phyloP scores from a whole-genome alignment of 1,284 basidiomycete species.

The Coniferiporia weirii region DNA sequence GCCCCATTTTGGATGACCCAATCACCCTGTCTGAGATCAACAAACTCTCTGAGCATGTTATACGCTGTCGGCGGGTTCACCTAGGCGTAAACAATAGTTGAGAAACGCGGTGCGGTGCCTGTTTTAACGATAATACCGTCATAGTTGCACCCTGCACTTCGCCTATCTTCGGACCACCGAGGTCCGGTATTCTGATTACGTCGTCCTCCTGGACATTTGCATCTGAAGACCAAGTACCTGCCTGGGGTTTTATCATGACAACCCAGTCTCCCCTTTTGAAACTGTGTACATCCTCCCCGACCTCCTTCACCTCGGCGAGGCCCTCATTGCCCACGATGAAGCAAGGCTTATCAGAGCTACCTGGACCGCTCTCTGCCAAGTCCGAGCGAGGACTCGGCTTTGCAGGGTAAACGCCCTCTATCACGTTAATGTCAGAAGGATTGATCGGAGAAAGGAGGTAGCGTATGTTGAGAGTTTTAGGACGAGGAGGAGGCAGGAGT shows the following conservation, averaged over 20 bases:
- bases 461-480: conserved; percentile 56
- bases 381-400: conserved; percentile 45
- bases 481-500: conserved; percentile 45
- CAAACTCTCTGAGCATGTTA: conserved; percentile 73
- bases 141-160: conserved; percentile 71
- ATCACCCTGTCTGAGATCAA: conserved; percentile 55
- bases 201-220: conserved; percentile 51
- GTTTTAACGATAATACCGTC: conserved; percentile 40
- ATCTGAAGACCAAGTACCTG: conserved; percentile 73
- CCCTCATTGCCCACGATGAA: conserved; percentile 80
- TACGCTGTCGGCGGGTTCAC: conserved; percentile 82
- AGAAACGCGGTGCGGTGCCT: neutral
- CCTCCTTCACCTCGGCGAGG: conserved; percentile 57
- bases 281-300: conserved; percentile 47
- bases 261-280: conserved; percentile 68
- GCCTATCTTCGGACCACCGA: conserved; percentile 33
- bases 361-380: conserved; percentile 30
- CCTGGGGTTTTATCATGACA: conserved; percentile 60
- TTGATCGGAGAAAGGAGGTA: conserved; percentile 78
- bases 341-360: conserved; percentile 32
- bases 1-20: conserved; percentile 84
- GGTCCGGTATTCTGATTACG: conserved; percentile 55
- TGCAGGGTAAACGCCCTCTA: conserved; percentile 77
- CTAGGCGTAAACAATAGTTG: conserved; percentile 31
- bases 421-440: conserved; percentile 75